Base-by-base conservation (phyloP, 306 rosid genomes). In the Alnus rubra region DNA sequence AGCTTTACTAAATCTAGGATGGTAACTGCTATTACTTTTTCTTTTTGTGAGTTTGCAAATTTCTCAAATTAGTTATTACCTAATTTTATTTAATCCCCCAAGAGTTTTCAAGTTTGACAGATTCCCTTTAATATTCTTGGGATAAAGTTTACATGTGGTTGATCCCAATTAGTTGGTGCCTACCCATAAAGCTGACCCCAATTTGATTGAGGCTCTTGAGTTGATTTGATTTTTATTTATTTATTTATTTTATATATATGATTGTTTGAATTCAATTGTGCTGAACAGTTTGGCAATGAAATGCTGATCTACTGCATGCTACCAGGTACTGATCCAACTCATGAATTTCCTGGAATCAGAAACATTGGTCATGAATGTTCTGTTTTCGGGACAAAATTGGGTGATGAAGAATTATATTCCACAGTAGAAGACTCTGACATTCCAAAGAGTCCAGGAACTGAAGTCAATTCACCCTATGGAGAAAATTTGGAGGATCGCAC, bases 261-360 rank as follows among this genome's bases (percentile, higher is more conserved):
- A 33, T 2, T 45, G 12, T 71, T 59, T 51, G 39, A 15, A 15
- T 52, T 59, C 37, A 52, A 74, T 33, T 30, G 62, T 67, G 9
- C 45, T 42, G 7, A 42, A 56, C 45, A 47, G 3, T 19, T 18
- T 48, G 10, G 58, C 59, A 72, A 59, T 82, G 70, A 82, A 72
- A 64, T 73, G 68, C 44, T 74, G 54, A 65, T 74, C 72, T 79
- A 13, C 76, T 69, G 3, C 70, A 54, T 79, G 42, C 42, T 79
- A 82, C 72, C 87, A 87, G 90, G 79, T 28, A 45, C 48, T 75
- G 78, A 82, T 70, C 75, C 62, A 48, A 82, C 11, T 9, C 49
- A 68, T 78, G 87, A 74, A 80, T 53, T 55, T 70, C 0, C 75
- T 42, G 82, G 44, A 70, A 84, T 51, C 78, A 81, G 78, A 80